These are phyloP conservation scores for Backusella tuberculispora DNA, from an alignment of 192 early-diverging fungal genomes.

Conservation along the genomic window DNA sequence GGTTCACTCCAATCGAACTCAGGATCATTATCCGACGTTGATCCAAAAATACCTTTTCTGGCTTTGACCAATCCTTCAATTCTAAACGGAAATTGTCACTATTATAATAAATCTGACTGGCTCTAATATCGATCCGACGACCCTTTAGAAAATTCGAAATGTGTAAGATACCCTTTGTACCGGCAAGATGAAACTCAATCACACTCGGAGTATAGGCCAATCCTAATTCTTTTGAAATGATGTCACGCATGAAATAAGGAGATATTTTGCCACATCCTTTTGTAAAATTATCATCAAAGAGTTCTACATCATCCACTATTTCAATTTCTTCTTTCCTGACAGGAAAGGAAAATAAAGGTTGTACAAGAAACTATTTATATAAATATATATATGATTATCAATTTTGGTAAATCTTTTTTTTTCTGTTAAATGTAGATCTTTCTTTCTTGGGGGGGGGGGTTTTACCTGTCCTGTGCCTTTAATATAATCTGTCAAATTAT, in stretches of 20 bases:
- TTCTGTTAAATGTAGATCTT: background rate
- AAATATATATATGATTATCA: background rate
- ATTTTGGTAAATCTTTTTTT: background rate
- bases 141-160: conserved; percentile 39
- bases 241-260: conserved; percentile 39
- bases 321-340: conserved; percentile 45
- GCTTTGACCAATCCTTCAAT: conserved; percentile 50
- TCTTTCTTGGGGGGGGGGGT: too few species aligned
- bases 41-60: conserved; percentile 55
- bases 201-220: conserved; percentile 53
- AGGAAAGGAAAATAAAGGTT: conserved; percentile 47
- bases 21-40: conserved; percentile 61
- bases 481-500: conserved; percentile 60
- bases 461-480: conserved; percentile 61
- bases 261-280: conserved; percentile 73
- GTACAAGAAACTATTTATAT: conserved; percentile 54
- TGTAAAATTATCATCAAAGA: conserved; percentile 59
- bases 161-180: conserved; percentile 60
- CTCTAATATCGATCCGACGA: conserved; percentile 49
- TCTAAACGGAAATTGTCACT: conserved; percentile 49
- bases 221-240: conserved; percentile 37
- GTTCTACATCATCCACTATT: conserved; percentile 55
- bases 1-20: conserved; percentile 53
- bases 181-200: conserved; percentile 69
- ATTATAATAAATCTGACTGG: conserved; percentile 57